phyloP scores from a whole-genome alignment of 2,329 filamentous ascomycete genomes.

The Nothophoma quercina region DNA sequence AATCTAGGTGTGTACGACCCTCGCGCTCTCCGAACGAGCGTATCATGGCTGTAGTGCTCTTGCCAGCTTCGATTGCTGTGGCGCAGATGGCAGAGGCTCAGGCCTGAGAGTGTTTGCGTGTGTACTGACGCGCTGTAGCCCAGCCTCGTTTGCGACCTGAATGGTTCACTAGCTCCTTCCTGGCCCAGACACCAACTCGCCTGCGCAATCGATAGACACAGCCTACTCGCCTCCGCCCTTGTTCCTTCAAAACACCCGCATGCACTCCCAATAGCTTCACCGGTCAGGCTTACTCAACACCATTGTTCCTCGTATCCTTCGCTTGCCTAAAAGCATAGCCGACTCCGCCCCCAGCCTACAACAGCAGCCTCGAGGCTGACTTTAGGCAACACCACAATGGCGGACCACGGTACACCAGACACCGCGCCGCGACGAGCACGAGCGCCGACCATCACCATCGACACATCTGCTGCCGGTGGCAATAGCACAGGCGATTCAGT shows the following conservation, averaged over 20 bases:
- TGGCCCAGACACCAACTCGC: slow-evolving; percentile 8
- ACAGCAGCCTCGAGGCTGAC: slow-evolving; percentile 14
- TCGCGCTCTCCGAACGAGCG: slow-evolving; percentile 13
- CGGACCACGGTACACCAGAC: slow-evolving; percentile 35
- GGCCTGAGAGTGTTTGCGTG: neutral
- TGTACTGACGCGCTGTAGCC: slow-evolving; percentile 1
- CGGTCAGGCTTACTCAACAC: slow-evolving; percentile 38
- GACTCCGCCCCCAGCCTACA: slow-evolving; percentile 19
- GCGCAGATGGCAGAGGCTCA: slow-evolving; percentile 3
- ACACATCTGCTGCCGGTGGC: slow-evolving; percentile 58
- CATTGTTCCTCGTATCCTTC: slow-evolving; percentile 39
- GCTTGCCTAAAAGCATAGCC: slow-evolving; percentile 32
- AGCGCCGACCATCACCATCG: slow-evolving; percentile 61
- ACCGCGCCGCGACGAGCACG: slow-evolving; percentile 47
- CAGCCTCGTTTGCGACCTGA: slow-evolving; percentile 3
- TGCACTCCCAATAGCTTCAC: slow-evolving; percentile 22
- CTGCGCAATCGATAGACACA: slow-evolving; percentile 16
- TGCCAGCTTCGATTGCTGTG: slow-evolving; percentile 16
- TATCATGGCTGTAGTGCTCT: neutral
- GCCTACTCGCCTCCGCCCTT: neutral
- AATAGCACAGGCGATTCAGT: slow-evolving; percentile 44
- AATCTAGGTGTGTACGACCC: slow-evolving; percentile 13
- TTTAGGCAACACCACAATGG: slow-evolving; percentile 41
- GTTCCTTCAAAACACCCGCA: neutral
- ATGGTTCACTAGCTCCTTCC: slow-evolving; percentile 1